These are phyloP conservation scores for Peronospora tabacina DNA, from an alignment of 352 stramenopile genomes.

Conservation along the genomic window DNA sequence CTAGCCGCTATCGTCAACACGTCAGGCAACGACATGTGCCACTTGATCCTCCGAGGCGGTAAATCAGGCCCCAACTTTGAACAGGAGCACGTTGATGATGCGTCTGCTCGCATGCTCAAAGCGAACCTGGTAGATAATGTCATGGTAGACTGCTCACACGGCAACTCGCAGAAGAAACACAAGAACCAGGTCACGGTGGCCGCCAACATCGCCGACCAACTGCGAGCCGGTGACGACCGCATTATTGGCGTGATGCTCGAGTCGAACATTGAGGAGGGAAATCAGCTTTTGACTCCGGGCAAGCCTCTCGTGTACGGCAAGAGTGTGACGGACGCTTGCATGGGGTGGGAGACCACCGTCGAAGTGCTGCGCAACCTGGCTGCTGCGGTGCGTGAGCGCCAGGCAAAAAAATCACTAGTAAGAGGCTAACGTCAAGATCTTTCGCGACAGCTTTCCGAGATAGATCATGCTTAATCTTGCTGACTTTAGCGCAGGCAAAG, in stretches of 20 bases:
- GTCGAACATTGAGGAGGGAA: conserved; percentile 82
- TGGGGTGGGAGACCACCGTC: conserved; percentile 76
- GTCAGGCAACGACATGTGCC: conserved; percentile 78
- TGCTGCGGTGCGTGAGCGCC: conserved; percentile 64
- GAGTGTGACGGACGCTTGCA: conserved; percentile 87
- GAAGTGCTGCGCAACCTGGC: conserved; percentile 68
- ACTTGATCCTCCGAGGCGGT: conserved; percentile 85
- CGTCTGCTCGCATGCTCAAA: conserved; percentile 77
- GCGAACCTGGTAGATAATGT: conserved; percentile 74
- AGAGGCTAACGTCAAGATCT: conserved; percentile 8
- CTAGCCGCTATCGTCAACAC: conserved; percentile 85
- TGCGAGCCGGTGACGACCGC: conserved; percentile 62
- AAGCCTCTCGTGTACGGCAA: conserved; percentile 83
- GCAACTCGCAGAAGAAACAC: conserved; percentile 87
- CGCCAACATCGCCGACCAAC: conserved; percentile 58
- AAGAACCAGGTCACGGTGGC: conserved; percentile 80
- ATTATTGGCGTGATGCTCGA: conserved; percentile 87
- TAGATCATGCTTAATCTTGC: conserved; percentile 10
- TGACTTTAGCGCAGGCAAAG: not conserved
- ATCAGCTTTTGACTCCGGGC: conserved; percentile 63
- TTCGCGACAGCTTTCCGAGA: conserved; percentile 11
- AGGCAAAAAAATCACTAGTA: conserved; percentile 45
- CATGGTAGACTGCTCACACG: conserved; percentile 89
- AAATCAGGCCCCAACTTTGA: conserved; percentile 81
- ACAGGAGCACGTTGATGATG: conserved; percentile 76